Evolutionary conservation across 225 moss, liverwort and hornwort species (phyloP), one percentile per base, ranked within the genome.

Genomic region (Climacium dendroides): DNA sequence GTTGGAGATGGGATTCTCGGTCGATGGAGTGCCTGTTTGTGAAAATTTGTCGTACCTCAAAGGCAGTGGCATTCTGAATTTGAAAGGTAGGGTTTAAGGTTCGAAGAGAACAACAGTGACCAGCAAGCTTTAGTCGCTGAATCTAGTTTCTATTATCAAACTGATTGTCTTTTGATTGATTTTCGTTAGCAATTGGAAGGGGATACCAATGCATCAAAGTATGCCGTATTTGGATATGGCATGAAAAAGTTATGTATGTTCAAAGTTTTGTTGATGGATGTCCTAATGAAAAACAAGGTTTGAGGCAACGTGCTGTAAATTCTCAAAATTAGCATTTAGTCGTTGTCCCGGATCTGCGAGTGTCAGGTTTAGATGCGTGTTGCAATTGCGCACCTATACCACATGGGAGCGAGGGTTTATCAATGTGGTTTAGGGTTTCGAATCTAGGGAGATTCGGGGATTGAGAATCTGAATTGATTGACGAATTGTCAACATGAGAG

Each of bases 31-130:
- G 67, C 85, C 91, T 47, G 90, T 96, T 30, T 99, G 95, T 48
- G 73, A 93, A 41, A 99, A 97, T 74, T 87, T 99, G 83, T 89
- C 91, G 55, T 97, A 95, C 94, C 93, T 99, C 54, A 99, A 94
- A 86, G 97, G 97, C 83, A 96, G 99, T 85, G 99, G 99, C 45
- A 85, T 95, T 35, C 86, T 95, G 28, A 90, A 90, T 88, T 85
- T 99, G 87, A 94, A 92, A 91, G 96, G 97, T 97, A 93, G 84
- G 87, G 85, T 83, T 89, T 80, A 85, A 84, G 86, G 63, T n/a
- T 37, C 26, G 24, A 60, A 24, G 37, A 1, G 29, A 39, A 53
- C 6, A 59, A 14, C 37, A 28, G 1, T 29, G n/a, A 50, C 2
- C 28, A 20, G 35, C 74, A 15, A 29, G 43, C 35, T 73, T 47